Conservation (phyloP, 352 stramenopile genomes). For the Halophytophthora polymorphica region DNA sequence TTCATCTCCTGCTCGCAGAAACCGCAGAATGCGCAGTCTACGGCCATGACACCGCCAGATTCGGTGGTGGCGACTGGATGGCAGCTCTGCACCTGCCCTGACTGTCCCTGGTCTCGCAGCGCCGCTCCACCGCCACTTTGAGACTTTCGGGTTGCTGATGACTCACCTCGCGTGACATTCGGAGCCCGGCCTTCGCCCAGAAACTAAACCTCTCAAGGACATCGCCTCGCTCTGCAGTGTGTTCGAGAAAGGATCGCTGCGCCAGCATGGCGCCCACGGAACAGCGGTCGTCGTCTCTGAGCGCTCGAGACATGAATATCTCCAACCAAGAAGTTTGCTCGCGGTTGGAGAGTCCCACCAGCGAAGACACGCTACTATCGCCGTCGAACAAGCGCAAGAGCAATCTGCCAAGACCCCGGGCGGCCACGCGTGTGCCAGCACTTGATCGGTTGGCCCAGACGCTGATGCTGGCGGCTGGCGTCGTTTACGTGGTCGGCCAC, state of each 20-base stretch:
- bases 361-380: slow-evolving; percentile 2
- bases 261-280: slow-evolving; percentile 17
- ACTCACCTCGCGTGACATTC: too few species aligned
- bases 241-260: not conserved
- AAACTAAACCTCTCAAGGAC: not conserved
- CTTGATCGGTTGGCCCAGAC: slow-evolving; percentile 26
- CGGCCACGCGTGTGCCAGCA: slow-evolving; percentile 3
- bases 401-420: not conserved
- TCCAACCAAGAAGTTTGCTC: slow-evolving; percentile 8
- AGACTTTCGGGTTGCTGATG: too few species aligned
- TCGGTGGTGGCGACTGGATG: too few species aligned
- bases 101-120: too few species aligned
- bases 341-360: slow-evolving; percentile 9
- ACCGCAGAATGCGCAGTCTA: too few species aligned
- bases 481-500: slow-evolving; percentile 38
- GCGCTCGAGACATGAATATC: not conserved
- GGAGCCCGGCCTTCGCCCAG: too few species aligned
- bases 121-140: too few species aligned
- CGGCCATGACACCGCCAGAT: too few species aligned
- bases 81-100: too few species aligned
- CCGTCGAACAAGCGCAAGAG: not conserved
- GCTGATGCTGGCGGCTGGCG: slow-evolving; percentile 32
- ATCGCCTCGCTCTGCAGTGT: slow-evolving; percentile 4
- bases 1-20: slow-evolving; percentile 7
- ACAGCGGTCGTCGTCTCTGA: slow-evolving; percentile 4